Percentiles rank a stretch among this genome's conserved stretches.
Conservation (phyloP, 2,329 filamentous ascomycete species). For the Didymella lethalis region DNA sequence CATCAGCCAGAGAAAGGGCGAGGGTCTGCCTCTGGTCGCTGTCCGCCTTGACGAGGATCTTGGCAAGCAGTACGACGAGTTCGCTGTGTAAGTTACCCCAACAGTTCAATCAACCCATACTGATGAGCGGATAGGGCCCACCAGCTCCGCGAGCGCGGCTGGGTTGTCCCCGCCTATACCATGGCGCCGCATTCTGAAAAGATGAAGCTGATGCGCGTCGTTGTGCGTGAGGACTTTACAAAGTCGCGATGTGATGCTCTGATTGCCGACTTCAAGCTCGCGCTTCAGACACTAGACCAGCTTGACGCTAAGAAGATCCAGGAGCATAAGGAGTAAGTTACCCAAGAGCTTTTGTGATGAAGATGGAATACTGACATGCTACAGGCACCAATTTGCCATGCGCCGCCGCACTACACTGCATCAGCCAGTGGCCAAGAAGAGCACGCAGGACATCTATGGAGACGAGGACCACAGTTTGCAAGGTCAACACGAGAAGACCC, state of each 20-base stretch:
- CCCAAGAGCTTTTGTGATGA: neutral
- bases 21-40: constrained; percentile 86
- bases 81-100: constrained; percentile 51
- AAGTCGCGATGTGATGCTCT: constrained; percentile 81
- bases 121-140: constrained; percentile 64
- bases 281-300: constrained; percentile 72
- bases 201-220: constrained; percentile 90
- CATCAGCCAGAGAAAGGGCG: constrained; percentile 80
- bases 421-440: constrained; percentile 43
- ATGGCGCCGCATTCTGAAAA: constrained; percentile 88
- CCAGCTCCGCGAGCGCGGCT: constrained; percentile 83
- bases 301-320: constrained; percentile 77
- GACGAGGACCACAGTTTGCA: constrained; percentile 92
- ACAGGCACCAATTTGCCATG: constrained; percentile 27
- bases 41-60: constrained; percentile 74
- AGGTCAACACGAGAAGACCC: constrained; percentile 89
- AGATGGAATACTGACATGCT: neutral
- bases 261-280: constrained; percentile 79
- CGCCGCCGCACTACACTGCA: constrained; percentile 41
- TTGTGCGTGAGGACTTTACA: constrained; percentile 91
- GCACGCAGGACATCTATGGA: constrained; percentile 59
- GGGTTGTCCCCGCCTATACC: constrained; percentile 95
- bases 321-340: constrained; percentile 69
- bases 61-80: constrained; percentile 64
- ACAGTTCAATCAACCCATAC: neutral